Base-by-base conservation (phyloP, 306 rosid species). In the Ormosia emarginata region DNA sequence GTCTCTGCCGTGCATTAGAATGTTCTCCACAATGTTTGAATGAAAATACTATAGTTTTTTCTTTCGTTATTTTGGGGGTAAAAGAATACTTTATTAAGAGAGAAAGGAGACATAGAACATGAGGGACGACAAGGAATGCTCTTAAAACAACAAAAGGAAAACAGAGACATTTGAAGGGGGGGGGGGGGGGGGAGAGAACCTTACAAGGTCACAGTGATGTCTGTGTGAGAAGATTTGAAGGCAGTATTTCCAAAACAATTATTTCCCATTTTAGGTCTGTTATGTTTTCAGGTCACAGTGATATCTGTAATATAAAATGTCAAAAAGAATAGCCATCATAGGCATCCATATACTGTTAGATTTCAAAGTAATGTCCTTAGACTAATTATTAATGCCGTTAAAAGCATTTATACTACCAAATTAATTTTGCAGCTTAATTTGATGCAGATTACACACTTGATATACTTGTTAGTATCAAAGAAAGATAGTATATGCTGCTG, bases 321-420 rank as follows among this genome's bases (percentile, higher is more conserved):
- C 41, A 71, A 36, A 76, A 62, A 8, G 5, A 11, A 59, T 4
- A 49, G 34, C 50, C 70, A 46, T 67, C 72, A 47, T 67, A 67
- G 63, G n/a, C 66, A 50, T 8, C 66, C 75, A 44, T 13, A 36
- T 36, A 53, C 43, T 33, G 34, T 59, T 29, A 62, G 59, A 71
- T 67, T 67, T 58, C 74, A 67, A 15, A 59, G 43, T 73, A 72
- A 39, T 44, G 58, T 61, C 77, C 72, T 71, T 71, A 37, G 57
- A 71, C 46, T 44, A 36, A 55, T 30, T 14, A 43, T 57, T 5
- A 47, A 46, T 30, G 44, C 33, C 12, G 3, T 12, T 18, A 77
- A 57, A 79, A 53, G 13, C 33, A 71, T 79, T 40, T 15, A 59
- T 57, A 67, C 47, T n/a, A 67, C 74, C 50, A 81, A 43, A 73